Conservation (phyloP, 1,139 yeast genomes). For the Pichia sp. region DNA sequence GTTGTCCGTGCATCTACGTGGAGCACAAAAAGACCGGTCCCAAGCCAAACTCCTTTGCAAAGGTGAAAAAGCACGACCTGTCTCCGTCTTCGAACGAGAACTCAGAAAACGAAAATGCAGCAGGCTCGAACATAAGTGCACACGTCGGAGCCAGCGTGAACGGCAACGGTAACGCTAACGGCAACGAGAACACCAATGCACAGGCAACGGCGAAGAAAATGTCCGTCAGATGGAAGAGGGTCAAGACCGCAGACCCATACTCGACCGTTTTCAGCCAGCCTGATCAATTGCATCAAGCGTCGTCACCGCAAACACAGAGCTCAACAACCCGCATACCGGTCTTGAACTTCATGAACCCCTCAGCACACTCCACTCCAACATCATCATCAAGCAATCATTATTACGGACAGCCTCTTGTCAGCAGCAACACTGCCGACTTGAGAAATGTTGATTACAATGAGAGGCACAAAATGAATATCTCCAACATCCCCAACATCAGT, state of each 20-base stretch:
- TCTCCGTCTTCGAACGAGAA: background rate
- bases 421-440: slow-evolving; percentile 1
- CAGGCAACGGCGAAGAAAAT: background rate
- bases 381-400: background rate
- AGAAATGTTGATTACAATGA: background rate
- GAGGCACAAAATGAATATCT: background rate
- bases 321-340: slow-evolving; percentile 1
- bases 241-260: background rate
- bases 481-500: background rate
- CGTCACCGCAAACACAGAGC: background rate
- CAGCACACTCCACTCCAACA: background rate
- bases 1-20: slow-evolving; percentile 24
- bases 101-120: background rate
- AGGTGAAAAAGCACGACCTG: background rate
- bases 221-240: background rate
- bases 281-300: background rate
- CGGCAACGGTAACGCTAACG: background rate
- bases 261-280: background rate
- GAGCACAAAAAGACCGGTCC: slow-evolving; percentile 31
- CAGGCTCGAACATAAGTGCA: background rate
- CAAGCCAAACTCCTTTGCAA: slow-evolving; percentile 18
- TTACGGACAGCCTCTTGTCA: background rate
- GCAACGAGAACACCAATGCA: background rate
- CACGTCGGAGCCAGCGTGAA: background rate
- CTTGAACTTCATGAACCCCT: slow-evolving; percentile 6